phyloP scores from a whole-genome alignment of 73 alveolate genomes.

The Diophrys sp. region DNA sequence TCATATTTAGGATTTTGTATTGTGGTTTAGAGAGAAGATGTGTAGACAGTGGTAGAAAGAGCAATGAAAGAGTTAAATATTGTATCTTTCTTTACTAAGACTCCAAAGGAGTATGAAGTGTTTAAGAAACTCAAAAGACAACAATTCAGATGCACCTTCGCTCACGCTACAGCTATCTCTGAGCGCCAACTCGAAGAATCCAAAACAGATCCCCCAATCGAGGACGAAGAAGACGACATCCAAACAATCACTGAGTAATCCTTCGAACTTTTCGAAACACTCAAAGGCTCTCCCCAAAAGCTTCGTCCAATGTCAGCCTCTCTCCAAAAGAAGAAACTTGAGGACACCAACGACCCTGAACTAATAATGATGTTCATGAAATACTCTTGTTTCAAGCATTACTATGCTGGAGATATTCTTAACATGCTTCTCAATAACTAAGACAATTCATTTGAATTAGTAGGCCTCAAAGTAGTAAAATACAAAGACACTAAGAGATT shows the following conservation, averaged over 20 bases:
- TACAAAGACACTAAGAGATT: not conserved
- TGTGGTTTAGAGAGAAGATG: conserved; percentile 10
- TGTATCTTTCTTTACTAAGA: not conserved
- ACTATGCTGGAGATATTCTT: not conserved
- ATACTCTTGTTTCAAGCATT: conserved; percentile 19
- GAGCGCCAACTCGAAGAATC: not conserved
- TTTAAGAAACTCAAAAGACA: not conserved
- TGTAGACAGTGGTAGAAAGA: not conserved
- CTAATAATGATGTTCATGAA: conserved; percentile 21
- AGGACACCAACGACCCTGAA: not conserved
- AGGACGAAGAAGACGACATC: conserved; percentile 3
- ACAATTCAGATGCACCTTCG: not conserved
- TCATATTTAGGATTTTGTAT: conserved; percentile 22
- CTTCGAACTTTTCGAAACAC: conserved; percentile 18
- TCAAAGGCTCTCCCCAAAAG: not conserved
- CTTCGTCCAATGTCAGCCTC: conserved; percentile 1
- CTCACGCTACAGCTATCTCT: not conserved
- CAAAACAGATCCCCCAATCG: not conserved
- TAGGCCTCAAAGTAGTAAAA: conserved; percentile 17
- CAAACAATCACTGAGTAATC: not conserved
- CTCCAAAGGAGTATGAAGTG: conserved; percentile 9
- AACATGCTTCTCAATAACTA: conserved; percentile 4
- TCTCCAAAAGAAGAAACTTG: not conserved
- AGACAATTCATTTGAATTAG: conserved; percentile 12
- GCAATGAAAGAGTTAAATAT: conserved; percentile 11